These are phyloP conservation scores for Helicostylum pulchrum DNA, from an alignment of 192 early-diverging fungal species.

Conservation along the genomic window DNA sequence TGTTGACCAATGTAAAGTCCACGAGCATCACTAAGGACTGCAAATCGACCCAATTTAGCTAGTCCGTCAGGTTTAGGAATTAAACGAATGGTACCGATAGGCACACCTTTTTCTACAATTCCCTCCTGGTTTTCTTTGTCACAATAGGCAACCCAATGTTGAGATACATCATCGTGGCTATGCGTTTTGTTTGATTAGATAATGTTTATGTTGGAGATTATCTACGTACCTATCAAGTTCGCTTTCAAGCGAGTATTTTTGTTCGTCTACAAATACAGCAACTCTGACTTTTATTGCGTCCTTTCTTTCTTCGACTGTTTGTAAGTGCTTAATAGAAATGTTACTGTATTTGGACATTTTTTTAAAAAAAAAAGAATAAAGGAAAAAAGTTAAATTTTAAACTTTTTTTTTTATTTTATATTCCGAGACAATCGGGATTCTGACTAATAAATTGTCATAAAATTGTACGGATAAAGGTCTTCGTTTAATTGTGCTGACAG, in stretches of 20 bases:
- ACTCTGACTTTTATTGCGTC: slow-evolving; percentile 7
- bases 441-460: too few species aligned
- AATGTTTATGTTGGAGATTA: not conserved
- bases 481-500: too few species aligned
- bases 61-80: slow-evolving; percentile 13
- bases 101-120: not conserved
- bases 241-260: slow-evolving; percentile 5
- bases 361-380: not conserved
- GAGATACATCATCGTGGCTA: slow-evolving; percentile 3
- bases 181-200: not conserved
- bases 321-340: not conserved
- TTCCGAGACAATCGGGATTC: too few species aligned
- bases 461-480: too few species aligned
- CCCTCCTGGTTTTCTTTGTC: not conserved
- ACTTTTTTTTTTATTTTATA: not conserved
- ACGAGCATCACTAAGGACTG: slow-evolving; percentile 24
- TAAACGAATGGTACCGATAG: slow-evolving; percentile 30
- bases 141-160: slow-evolving; percentile 6
- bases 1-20: slow-evolving; percentile 21
- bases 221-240: slow-evolving; percentile 14
- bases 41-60: slow-evolving; percentile 30
- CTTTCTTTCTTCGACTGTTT: not conserved
- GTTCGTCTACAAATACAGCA: slow-evolving; percentile 20
- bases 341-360: not conserved
- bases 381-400: not conserved